These are phyloP conservation scores for Penicillium psychrosexuale DNA, from an alignment of 2,329 filamentous ascomycete species.

Conservation along the genomic window DNA sequence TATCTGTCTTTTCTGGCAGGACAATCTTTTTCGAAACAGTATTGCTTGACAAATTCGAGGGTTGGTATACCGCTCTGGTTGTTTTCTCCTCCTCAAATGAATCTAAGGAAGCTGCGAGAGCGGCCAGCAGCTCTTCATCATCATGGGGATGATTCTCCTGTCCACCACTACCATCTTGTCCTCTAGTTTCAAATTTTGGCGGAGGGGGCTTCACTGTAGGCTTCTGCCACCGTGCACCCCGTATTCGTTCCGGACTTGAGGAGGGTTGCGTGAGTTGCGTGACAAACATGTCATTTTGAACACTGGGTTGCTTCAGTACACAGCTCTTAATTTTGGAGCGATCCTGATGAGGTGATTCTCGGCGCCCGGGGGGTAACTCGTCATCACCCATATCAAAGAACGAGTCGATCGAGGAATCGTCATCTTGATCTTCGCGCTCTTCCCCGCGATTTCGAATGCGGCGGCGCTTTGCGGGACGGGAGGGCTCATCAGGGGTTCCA, in stretches of 20 bases:
- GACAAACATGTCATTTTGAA: conserved; percentile 46
- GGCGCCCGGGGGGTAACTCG: conserved; percentile 15
- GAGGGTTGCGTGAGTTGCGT: conserved; percentile 48
- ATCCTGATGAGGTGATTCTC: conserved; percentile 12
- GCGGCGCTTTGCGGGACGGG: conserved; percentile 36
- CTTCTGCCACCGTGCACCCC: conserved; percentile 52
- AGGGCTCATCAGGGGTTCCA: conserved; percentile 17
- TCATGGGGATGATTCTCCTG: conserved; percentile 18
- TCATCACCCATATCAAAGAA: conserved; percentile 23
- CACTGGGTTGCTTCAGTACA: conserved; percentile 39
- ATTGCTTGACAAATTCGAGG: neutral
- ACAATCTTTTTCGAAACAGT: neutral
- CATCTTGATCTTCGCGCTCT: conserved; percentile 12
- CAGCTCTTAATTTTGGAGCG: conserved; percentile 42
- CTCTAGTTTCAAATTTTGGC: conserved; percentile 11
- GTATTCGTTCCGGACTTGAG: conserved; percentile 52
- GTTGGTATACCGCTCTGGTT: neutral
- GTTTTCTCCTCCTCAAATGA: conserved; percentile 36
- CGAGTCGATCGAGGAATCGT: conserved; percentile 18
- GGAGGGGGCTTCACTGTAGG: conserved; percentile 31
- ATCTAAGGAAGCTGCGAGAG: conserved; percentile 40
- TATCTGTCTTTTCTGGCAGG: conserved; percentile 1
- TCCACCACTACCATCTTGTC: conserved; percentile 5
- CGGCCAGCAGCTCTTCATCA: conserved; percentile 35
- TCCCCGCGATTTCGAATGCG: conserved; percentile 25